Base-by-base conservation (phyloP, 2,329 filamentous ascomycete species). In the Byssochlamys sp. region DNA sequence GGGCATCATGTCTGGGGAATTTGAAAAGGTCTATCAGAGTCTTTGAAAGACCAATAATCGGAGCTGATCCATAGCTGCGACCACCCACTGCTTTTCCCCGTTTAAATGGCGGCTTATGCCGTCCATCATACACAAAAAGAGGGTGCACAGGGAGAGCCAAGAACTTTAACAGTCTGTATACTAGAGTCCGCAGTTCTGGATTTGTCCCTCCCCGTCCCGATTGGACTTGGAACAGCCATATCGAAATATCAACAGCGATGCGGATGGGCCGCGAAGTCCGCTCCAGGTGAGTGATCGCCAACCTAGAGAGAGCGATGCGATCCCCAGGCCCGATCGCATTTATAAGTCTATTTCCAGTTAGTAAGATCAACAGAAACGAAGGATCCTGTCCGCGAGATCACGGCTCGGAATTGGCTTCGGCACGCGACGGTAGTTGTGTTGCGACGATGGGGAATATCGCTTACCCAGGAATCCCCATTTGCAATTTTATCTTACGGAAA, bases 151-250 rank as follows among this genome's bases (percentile, higher is more conserved):
- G 87, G 19, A 89, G 81, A 12, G 83, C 80, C 11, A 94, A 78
- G 2, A 96, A 80, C 55, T 89, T 87, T 1, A 92, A 78, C 0
- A 97, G 83, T 33, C 94, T 88, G 73, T 95, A 97, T 75, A 96
- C 97, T 26, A 99, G 82, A 1, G 91, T 96, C 57, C 94, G 84
- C 39, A 96, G 80, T 1, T 91, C 91, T 5, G 94, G 92, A 65
- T 96, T 96, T 10, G 86, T 85, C 59, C 94, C 94, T 52, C 92
- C 90, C 76, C 85, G 85, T 19, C 89, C 89, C 12, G 90, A 87
- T 69, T 95, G 91, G 11, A 87, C 87, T 68, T 99, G 94, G 68
- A 96, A 97, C 51, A 96, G 88, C 94, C 94, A 99, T 69, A 99
- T 97, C 2, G 91, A 90, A 64, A 95, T 88, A 70, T 99, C 94